phyloP scores from a whole-genome alignment of 176 grass and related monocot species.

The Aegilops bicornis region DNA sequence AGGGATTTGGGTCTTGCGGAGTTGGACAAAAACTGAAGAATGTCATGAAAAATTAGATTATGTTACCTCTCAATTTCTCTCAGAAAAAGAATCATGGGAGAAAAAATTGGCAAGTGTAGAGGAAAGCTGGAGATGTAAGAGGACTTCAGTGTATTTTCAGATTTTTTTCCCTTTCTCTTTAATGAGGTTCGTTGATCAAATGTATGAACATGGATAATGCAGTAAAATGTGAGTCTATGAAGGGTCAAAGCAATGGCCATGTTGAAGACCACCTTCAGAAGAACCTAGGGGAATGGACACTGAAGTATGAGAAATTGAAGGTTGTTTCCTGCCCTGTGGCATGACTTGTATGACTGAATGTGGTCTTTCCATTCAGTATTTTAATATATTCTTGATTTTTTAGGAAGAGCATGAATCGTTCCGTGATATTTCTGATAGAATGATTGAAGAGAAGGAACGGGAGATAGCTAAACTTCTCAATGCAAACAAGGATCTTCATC shows the following conservation, averaged over 20 bases:
- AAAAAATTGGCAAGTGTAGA: slow-evolving; percentile 74
- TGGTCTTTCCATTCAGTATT: slow-evolving; percentile 27
- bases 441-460: slow-evolving; percentile 89
- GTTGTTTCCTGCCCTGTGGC: slow-evolving; percentile 42
- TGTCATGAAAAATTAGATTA: slow-evolving; percentile 71
- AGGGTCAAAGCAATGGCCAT: slow-evolving; percentile 65
- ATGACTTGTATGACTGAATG: slow-evolving; percentile 24
- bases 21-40: slow-evolving; percentile 65
- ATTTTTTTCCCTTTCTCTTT: slow-evolving; percentile 15
- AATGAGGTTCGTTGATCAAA: slow-evolving; percentile 1
- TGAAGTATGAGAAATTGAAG: slow-evolving; percentile 85
- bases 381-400: slow-evolving; percentile 28
- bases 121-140: slow-evolving; percentile 92
- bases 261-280: slow-evolving; percentile 71
- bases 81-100: slow-evolving; percentile 88
- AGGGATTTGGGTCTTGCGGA: slow-evolving; percentile 84
- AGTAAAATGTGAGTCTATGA: slow-evolving; percentile 82
- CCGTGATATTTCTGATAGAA: slow-evolving; percentile 89
- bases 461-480: slow-evolving; percentile 72
- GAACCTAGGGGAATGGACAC: slow-evolving; percentile 70
- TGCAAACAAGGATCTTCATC: slow-evolving; percentile 77
- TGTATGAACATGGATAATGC: slow-evolving; percentile 31
- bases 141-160: slow-evolving; percentile 11
- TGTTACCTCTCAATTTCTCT: slow-evolving; percentile 56
- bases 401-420: slow-evolving; percentile 96